A percentile compares a stretch with the other conserved stretches of the same genome.
Conservation (phyloP, 2,329 filamentous ascomycete genomes). For the Dryadomyces sulphureus region DNA sequence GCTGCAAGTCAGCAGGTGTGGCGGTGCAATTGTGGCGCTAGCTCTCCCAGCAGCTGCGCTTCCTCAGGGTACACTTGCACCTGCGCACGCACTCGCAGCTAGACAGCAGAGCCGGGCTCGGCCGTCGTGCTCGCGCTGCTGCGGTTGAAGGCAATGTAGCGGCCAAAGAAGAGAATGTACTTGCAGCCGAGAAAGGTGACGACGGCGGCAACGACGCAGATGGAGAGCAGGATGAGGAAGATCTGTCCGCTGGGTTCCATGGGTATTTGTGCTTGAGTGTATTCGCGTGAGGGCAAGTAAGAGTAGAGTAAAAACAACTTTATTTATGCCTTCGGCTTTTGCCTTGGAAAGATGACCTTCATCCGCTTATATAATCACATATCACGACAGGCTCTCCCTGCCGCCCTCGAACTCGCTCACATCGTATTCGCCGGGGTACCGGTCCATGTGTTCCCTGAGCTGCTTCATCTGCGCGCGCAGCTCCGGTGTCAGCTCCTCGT, state of each 20-base stretch:
- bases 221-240: slow-evolving; percentile 15
- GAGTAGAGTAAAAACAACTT: no score
- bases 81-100: no score
- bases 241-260: slow-evolving; percentile 15
- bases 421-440: slow-evolving; percentile 89
- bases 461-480: slow-evolving; percentile 54
- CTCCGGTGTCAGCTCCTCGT: slow-evolving; percentile 59
- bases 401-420: slow-evolving; percentile 19
- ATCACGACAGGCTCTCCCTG: slow-evolving; percentile 13
- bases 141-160: slow-evolving; percentile 9
- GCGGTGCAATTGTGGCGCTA: slow-evolving; percentile 2
- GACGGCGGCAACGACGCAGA: slow-evolving; percentile 11
- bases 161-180: slow-evolving; percentile 13
- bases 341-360: neutral
- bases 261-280: no score
- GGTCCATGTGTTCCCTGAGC: slow-evolving; percentile 62
- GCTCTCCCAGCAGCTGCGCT: neutral
- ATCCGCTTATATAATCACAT: no score
- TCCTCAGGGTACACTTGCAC: no score
- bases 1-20: neutral
- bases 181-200: slow-evolving; percentile 13
- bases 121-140: neutral
- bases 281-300: no score
- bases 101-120: neutral
- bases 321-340: neutral